Evolutionary conservation across 2,329 filamentous ascomycete species (phyloP).

Genomic region (Aspergillus neoniger): DNA sequence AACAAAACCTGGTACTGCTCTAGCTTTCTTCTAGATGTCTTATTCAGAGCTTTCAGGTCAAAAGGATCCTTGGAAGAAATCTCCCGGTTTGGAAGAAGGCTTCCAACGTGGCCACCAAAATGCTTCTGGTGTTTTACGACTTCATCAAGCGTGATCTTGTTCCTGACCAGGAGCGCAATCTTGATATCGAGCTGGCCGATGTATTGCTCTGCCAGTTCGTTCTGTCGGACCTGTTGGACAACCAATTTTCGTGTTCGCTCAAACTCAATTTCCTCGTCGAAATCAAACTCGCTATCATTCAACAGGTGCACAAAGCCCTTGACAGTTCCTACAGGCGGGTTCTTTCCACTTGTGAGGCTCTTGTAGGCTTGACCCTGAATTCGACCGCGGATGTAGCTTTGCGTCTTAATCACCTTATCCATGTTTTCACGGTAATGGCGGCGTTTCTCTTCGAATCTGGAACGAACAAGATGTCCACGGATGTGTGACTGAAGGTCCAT

Average conservation of each 20-base stretch:
- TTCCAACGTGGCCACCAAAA: conserved; percentile 85
- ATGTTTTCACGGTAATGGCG: conserved; percentile 93
- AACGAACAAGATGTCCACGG: conserved; percentile 72
- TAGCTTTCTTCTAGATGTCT: conserved; percentile 90
- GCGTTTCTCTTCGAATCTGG: conserved; percentile 78
- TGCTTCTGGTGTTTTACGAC: conserved; percentile 96
- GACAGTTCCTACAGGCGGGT: conserved; percentile 92
- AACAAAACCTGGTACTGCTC: conserved; percentile 97
- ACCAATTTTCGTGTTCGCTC: conserved; percentile 93
- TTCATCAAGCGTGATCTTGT: conserved; percentile 98
- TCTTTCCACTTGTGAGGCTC: conserved; percentile 92
- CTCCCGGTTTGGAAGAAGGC: conserved; percentile 81
- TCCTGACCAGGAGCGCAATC: conserved; percentile 96
- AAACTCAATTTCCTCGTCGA: conserved; percentile 97
- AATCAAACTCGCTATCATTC: conserved; percentile 98
- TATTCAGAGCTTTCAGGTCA: conserved; percentile 95
- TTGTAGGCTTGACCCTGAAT: conserved; percentile 98
- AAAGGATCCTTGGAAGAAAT: conserved; percentile 89
- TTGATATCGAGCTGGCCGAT: conserved; percentile 99
- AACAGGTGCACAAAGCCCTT: conserved; percentile 98
- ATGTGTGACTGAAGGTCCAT: conserved; percentile 73
- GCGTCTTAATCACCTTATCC: conserved; percentile 98
- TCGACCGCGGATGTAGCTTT: conserved; percentile 92
- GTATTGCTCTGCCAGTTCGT: conserved; percentile 95
- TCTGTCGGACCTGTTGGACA: conserved; percentile 94